phyloP scores from a whole-genome alignment of 2,329 filamentous ascomycete species.

The Neofusicoccum ribis region DNA sequence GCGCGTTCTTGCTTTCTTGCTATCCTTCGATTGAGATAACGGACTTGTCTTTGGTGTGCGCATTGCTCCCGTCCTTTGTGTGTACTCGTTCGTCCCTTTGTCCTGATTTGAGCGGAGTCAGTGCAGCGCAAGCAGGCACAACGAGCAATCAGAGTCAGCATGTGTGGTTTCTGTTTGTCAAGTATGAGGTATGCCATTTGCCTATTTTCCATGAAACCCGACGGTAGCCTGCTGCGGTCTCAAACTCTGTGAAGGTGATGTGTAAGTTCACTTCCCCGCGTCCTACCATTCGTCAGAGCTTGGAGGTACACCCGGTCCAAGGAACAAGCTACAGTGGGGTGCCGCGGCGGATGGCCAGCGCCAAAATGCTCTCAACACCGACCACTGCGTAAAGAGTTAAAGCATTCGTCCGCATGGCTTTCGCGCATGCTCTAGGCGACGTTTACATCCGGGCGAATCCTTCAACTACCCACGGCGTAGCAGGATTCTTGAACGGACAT shows the following conservation, averaged over 20 bases:
- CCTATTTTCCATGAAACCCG: neutral
- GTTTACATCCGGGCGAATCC: too few relatives aligned
- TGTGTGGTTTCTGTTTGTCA: neutral
- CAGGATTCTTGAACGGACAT: too few relatives aligned
- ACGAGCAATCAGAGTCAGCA: neutral
- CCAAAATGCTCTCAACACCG: too few relatives aligned
- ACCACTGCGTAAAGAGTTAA: too few relatives aligned
- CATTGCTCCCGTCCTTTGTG: neutral
- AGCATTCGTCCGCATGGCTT: too few relatives aligned
- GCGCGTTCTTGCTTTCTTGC: neutral
- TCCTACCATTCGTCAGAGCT: neutral
- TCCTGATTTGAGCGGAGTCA: neutral
- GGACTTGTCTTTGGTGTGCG: neutral
- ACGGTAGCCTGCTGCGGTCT: neutral
- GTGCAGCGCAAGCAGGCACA: neutral
- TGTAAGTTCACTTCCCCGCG: neutral
- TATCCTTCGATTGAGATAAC: neutral
- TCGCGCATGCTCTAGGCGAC: too few relatives aligned
- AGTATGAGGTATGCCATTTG: neutral
- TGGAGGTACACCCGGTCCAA: too few relatives aligned
- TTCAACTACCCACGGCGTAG: too few relatives aligned
- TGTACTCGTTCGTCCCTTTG: neutral
- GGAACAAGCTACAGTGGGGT: too few relatives aligned
- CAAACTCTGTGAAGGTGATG: neutral
- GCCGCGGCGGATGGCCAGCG: too few relatives aligned